Percentiles rank a stretch among this genome's conserved stretches.
Evolutionary conservation across 176 grass and related monocot species (phyloP).

Genomic region (Paspalum notatum): DNA sequence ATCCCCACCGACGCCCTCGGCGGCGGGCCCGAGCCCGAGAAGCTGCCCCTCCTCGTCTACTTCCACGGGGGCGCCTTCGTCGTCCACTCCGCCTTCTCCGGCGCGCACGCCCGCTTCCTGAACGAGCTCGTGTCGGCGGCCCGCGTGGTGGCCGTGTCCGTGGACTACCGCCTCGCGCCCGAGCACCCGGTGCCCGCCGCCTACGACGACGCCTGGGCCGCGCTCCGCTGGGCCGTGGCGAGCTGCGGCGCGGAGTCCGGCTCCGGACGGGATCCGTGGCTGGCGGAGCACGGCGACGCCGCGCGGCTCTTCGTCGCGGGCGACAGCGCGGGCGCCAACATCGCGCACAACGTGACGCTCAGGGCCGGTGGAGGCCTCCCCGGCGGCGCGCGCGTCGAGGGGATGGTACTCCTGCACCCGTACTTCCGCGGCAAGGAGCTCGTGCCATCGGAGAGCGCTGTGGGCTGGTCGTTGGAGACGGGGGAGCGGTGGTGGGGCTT

Average conservation of each 20-base stretch:
- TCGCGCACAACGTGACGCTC: constrained; percentile 57
- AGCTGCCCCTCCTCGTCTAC: constrained; percentile 56
- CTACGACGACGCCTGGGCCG: constrained; percentile 54
- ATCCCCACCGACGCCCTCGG: constrained; percentile 26
- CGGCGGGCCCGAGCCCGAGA: constrained; percentile 12
- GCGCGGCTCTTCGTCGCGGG: constrained; percentile 50
- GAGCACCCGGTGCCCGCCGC: constrained; percentile 51
- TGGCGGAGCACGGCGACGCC: constrained; percentile 57
- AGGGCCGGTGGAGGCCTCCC: constrained; percentile 19
- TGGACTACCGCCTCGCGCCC: constrained; percentile 61
- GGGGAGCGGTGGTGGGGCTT: constrained; percentile 28
- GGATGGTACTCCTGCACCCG: constrained; percentile 56
- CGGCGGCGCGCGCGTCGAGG: constrained; percentile 27
- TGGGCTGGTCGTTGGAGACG: neutral
- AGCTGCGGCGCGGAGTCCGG: neutral
- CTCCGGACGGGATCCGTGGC: constrained; percentile 44
- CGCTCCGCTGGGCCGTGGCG: constrained; percentile 48
- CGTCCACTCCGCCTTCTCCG: constrained; percentile 49
- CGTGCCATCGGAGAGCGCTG: constrained; percentile 38
- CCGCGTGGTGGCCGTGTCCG: constrained; percentile 52
- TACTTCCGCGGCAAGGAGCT: constrained; percentile 52
- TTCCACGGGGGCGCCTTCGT: constrained; percentile 64
- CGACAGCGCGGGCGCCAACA: constrained; percentile 57
- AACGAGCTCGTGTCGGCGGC: constrained; percentile 42
- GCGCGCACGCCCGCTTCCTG: constrained; percentile 31